Percentiles rank a stretch among this genome's conserved stretches.
These are phyloP conservation scores for Fusarium domesticum DNA, from an alignment of 2,329 filamentous ascomycete species.

Conservation along the genomic window DNA sequence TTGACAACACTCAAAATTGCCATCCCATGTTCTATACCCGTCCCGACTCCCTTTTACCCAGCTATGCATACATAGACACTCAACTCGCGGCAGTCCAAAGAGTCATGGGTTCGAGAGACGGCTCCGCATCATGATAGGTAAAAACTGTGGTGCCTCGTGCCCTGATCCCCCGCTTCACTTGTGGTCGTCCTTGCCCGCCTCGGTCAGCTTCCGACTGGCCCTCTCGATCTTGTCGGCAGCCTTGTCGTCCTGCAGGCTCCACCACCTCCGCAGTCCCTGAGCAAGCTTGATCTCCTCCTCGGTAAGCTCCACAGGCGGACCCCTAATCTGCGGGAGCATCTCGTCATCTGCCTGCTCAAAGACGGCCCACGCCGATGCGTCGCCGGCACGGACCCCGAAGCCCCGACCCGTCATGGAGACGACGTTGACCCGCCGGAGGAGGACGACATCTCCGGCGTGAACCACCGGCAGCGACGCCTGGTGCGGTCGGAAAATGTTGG, in stretches of 20 bases:
- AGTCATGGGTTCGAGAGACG: too few species aligned
- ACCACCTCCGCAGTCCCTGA: slow-evolving; percentile 48
- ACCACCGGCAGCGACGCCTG: slow-evolving; percentile 55
- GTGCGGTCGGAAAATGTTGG: slow-evolving; percentile 58
- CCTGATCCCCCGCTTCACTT: slow-evolving; percentile 19
- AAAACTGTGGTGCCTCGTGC: too few species aligned
- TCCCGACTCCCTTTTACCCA: too few species aligned
- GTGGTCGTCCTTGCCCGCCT: slow-evolving; percentile 28
- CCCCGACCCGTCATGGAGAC: slow-evolving; percentile 52
- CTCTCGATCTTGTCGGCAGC: slow-evolving; percentile 47
- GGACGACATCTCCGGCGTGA: slow-evolving; percentile 54
- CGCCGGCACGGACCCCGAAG: slow-evolving; percentile 54
- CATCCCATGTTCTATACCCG: too few species aligned
- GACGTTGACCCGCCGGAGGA: slow-evolving; percentile 56
- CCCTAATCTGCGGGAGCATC: slow-evolving; percentile 52
- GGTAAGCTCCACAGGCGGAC: slow-evolving; percentile 57
- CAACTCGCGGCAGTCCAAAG: too few species aligned
- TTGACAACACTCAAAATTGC: too few species aligned
- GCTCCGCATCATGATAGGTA: too few species aligned
- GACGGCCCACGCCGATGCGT: slow-evolving; percentile 59
- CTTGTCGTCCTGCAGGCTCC: slow-evolving; percentile 45
- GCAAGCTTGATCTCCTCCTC: slow-evolving; percentile 50
- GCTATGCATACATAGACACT: too few species aligned
- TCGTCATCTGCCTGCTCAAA: slow-evolving; percentile 47
- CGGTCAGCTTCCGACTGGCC: slow-evolving; percentile 39